Evolutionary conservation across 331 rosid genomes (phyloP).

Genomic region (Quercus tomentella): DNA sequence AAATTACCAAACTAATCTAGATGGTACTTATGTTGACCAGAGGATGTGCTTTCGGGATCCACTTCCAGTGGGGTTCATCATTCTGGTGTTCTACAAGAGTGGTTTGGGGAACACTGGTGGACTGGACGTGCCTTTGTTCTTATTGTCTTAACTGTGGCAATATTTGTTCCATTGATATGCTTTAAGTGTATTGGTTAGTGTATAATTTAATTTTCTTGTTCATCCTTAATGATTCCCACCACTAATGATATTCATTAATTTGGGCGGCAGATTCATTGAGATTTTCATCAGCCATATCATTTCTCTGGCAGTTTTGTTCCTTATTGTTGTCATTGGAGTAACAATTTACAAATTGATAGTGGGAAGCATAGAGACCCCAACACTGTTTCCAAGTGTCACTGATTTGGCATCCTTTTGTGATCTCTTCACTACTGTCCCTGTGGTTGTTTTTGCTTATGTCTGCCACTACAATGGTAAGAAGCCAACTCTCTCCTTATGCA

Average conservation of each 20-base stretch:
- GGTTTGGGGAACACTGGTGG: slow-evolving; percentile 32
- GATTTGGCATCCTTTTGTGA: slow-evolving; percentile 16
- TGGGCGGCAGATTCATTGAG: slow-evolving; percentile 18
- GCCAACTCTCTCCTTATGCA: no score
- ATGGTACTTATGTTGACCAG: background rate
- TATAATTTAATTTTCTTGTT: background rate
- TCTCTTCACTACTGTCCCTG: slow-evolving; percentile 19
- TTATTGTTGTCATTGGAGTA: slow-evolving; percentile 17
- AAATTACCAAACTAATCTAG: no score
- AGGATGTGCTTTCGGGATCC: slow-evolving; percentile 26
- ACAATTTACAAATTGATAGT: slow-evolving; percentile 5
- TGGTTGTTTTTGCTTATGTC: slow-evolving; percentile 19
- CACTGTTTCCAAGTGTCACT: slow-evolving; percentile 6
- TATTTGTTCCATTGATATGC: slow-evolving; percentile 16
- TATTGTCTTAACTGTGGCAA: slow-evolving; percentile 7
- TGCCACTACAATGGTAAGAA: slow-evolving; percentile 30
- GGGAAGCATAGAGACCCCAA: slow-evolving; percentile 20
- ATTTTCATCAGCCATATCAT: slow-evolving; percentile 9
- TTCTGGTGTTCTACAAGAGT: slow-evolving; percentile 19
- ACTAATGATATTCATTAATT: background rate
- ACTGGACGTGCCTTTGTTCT: slow-evolving; percentile 26
- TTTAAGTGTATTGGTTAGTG: slow-evolving; percentile 15
- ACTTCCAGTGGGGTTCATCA: slow-evolving; percentile 20
- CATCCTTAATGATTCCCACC: background rate
- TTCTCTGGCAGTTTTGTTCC: slow-evolving; percentile 23